Percentiles rank a stretch among this genome's conserved stretches.
Conservation (phyloP, 2,329 filamentous ascomycete species). For the Colletotrichum chlorophyti region DNA sequence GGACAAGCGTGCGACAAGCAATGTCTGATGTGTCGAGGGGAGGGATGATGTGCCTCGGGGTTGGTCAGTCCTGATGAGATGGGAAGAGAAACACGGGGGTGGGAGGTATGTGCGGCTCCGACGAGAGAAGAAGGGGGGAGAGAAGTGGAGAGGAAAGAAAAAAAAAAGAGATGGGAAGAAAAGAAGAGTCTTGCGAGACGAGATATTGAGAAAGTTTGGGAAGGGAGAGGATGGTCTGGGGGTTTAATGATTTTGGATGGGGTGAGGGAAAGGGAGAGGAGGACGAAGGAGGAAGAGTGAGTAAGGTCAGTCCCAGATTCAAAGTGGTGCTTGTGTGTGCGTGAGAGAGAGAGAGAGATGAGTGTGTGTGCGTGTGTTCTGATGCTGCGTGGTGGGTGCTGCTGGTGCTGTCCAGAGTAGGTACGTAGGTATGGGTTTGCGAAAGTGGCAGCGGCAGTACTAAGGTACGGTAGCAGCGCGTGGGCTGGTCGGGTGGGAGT, state of each 20-base stretch:
- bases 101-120: slow-evolving; percentile 32
- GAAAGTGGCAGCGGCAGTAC: slow-evolving; percentile 16
- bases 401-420: neutral
- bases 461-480: slow-evolving; percentile 24
- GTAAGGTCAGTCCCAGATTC: neutral
- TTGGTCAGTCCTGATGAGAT: slow-evolving; percentile 34
- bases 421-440: neutral
- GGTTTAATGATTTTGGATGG: slow-evolving; percentile 47
- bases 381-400: neutral
- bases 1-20: slow-evolving; percentile 35
- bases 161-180: slow-evolving; percentile 45
- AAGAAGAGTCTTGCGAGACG: slow-evolving; percentile 47
- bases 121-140: slow-evolving; percentile 37
- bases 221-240: slow-evolving; percentile 45
- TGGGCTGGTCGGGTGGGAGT: slow-evolving; percentile 16
- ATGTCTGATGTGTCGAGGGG: slow-evolving; percentile 35
- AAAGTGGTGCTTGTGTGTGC: slow-evolving; percentile 1
- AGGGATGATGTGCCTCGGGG: slow-evolving; percentile 35
- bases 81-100: slow-evolving; percentile 28
- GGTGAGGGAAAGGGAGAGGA: slow-evolving; percentile 36
- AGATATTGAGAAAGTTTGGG: slow-evolving; percentile 45
- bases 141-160: slow-evolving; percentile 35
- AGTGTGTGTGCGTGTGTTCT: neutral
- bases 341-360: neutral
- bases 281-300: slow-evolving; percentile 26